phyloP scores from a whole-genome alignment of 306 rosid species.

The Purshia tridentata region DNA sequence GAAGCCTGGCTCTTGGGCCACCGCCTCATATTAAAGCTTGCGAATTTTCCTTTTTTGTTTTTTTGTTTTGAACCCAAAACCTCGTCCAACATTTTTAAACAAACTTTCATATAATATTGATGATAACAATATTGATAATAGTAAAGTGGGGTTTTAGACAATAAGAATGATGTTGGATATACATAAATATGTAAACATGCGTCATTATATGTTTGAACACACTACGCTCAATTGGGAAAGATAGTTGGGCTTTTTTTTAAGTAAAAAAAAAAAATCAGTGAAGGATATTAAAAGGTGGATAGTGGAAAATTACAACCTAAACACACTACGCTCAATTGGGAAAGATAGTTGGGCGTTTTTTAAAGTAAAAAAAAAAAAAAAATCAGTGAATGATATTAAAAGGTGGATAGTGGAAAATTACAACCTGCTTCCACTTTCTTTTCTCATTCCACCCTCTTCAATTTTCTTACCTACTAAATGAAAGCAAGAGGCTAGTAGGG shows the following conservation, averaged over 20 bases:
- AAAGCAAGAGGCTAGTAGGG: neutral
- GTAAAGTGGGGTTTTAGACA: no score
- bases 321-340: neutral
- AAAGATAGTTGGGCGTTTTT: no score
- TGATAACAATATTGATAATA: no score
- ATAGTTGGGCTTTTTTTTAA: no score
- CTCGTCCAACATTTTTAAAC: no score
- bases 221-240: neutral
- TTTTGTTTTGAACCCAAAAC: no score
- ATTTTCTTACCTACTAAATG: neutral
- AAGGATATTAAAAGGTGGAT: neutral
- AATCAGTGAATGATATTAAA: neutral
- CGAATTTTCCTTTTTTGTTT: no score
- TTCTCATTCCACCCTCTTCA: neutral
- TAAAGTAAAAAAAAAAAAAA: no score
- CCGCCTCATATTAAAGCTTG: no score
- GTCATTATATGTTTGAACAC: neutral
- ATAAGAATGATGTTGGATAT: neutral
- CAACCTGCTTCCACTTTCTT: neutral
- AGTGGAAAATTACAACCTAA: neutral
- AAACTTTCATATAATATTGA: no score
- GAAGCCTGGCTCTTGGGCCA: no score
- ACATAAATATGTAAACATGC: neutral
- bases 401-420: neutral
- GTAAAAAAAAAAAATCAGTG: neutral